Evolutionary conservation across 2,329 filamentous ascomycete genomes (phyloP).

Genomic region (Penicillium polonicum): DNA sequence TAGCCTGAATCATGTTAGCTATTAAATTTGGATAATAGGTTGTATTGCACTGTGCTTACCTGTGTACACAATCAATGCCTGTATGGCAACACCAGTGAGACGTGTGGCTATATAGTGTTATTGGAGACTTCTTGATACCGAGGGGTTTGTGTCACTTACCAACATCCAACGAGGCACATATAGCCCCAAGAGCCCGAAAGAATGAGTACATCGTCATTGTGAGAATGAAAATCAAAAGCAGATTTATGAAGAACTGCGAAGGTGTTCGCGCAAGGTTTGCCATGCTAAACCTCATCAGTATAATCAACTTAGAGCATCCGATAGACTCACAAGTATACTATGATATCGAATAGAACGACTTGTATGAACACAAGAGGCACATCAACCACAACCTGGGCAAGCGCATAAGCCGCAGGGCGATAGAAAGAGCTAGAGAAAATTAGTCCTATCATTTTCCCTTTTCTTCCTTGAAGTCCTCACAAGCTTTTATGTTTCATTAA

Average conservation of each 20-base stretch:
- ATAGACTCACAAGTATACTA: conserved; percentile 56
- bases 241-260: conserved; percentile 62
- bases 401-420: conserved; percentile 59
- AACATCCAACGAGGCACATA: conserved; percentile 52
- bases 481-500: conserved; percentile 70
- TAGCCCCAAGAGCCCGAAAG: conserved; percentile 51
- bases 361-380: conserved; percentile 59
- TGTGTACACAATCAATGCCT: conserved; percentile 59
- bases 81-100: conserved; percentile 51
- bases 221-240: conserved; percentile 55
- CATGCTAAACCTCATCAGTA: conserved; percentile 43
- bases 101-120: conserved; percentile 39
- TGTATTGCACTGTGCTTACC: conserved; percentile 19
- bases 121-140: neutral
- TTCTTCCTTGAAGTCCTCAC: conserved; percentile 25
- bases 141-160: conserved; percentile 31
- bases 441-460: neutral
- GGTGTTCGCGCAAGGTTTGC: conserved; percentile 55
- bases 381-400: conserved; percentile 59
- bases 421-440: conserved; percentile 56
- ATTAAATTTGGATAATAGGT: neutral
- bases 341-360: conserved; percentile 58
- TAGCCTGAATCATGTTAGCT: conserved; percentile 50
- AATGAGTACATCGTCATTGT: conserved; percentile 58
- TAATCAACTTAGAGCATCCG: neutral